Base-by-base conservation (phyloP, 306 rosid species). In the Sicyos edulis region DNA sequence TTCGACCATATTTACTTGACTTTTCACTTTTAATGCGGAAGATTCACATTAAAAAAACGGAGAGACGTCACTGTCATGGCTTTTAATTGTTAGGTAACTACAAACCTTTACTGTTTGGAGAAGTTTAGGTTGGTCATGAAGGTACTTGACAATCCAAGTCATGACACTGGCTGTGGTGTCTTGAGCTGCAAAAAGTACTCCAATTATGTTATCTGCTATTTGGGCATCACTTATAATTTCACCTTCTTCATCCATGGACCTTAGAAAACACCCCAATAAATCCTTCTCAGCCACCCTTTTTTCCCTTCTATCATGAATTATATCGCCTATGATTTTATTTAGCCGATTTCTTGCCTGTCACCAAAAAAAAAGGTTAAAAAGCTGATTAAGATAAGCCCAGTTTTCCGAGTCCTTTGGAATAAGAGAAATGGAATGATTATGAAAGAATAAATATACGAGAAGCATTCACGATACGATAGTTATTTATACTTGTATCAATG, bases 141-240 rank as follows among this genome's bases (percentile, higher is more conserved):
- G 82, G 78, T 88, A 92, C 85, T 90, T 88, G 65, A 87, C 79
- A 14, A 88, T 79, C 98, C 98, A 92, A 45, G 96, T 92, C 89
- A 90, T 84, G 68, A 83, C 91, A 64, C 87, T 90, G 29, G 98
- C 98, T 44, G 98, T 90, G 19, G 98, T 92, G 81, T 92, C 98
- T 47, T 84, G 93, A 74, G 98, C 98, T 74, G 98, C 98, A 80
- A 92, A 92, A 65, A 92, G 83, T 52, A 90, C 96, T 21, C 98
- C 98, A 55, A 92, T 90, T 70, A 90, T 88, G 83, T 92, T 92
- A 86, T 90, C 98, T 24, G 88, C 88, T n/a, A 92, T 90, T 78
- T 90, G 90, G 51, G 87, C 86, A 61, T 88, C 90, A 5, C 71
- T 84, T 54, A 92, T 78, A 22, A 56, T 74, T 78, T 82, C 76